phyloP scores from a whole-genome alignment of 805 yeast species.

The Candida multigemmis region DNA sequence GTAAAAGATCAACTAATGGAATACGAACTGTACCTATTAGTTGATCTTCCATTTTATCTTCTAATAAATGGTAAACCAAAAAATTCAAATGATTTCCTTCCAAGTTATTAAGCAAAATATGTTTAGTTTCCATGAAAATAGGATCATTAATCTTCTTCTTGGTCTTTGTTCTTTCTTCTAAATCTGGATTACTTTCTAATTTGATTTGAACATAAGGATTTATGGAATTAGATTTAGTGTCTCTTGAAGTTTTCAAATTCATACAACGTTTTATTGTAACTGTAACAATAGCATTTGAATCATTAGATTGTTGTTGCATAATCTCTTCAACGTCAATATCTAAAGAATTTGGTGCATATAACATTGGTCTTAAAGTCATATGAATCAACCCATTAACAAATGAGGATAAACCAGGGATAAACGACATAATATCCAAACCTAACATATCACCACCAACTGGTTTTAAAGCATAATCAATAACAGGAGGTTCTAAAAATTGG shows the following conservation, averaged over 20 bases:
- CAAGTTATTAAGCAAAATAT: conserved; percentile 46
- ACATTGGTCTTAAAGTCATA: conserved; percentile 63
- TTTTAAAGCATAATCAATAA: conserved; percentile 69
- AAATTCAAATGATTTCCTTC: conserved; percentile 46
- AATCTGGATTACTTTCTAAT: conserved; percentile 26
- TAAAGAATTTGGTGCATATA: conserved; percentile 74
- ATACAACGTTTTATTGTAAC: conserved; percentile 50
- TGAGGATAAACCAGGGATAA: conserved; percentile 69
- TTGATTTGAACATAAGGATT: conserved; percentile 51
- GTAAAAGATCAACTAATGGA: conserved; percentile 52
- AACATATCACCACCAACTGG: conserved; percentile 89
- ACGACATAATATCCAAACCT: conserved; percentile 77
- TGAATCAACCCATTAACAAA: conserved; percentile 66
- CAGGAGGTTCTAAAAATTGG: conserved; percentile 69
- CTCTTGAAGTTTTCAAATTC: conserved; percentile 31
- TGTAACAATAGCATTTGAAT: conserved; percentile 62
- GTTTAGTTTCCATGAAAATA: conserved; percentile 57
- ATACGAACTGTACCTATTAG: conserved; percentile 39
- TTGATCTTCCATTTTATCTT: conserved; percentile 46
- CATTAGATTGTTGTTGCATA: conserved; percentile 53
- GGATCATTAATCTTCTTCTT: conserved; percentile 52
- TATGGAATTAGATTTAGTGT: conserved; percentile 27
- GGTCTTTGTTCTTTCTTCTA: conserved; percentile 46
- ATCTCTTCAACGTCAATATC: conserved; percentile 70
- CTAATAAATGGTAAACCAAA: conserved; percentile 43